Evolutionary conservation across 768 basidiomycete species (phyloP).

Genomic region (Hygrocybe punicea): DNA sequence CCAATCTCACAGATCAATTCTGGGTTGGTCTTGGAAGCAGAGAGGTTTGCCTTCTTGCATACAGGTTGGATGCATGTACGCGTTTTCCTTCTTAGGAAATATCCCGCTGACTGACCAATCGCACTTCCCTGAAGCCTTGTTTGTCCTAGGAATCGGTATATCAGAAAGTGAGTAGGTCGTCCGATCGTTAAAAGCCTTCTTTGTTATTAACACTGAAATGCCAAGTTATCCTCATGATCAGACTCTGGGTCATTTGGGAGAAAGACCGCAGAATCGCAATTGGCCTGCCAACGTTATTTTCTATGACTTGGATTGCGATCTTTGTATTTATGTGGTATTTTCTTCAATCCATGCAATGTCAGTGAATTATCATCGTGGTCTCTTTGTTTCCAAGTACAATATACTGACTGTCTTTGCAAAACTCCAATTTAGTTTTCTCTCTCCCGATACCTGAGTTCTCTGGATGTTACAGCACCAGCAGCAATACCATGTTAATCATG

Average conservation of each 20-base stretch:
- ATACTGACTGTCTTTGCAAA: neutral
- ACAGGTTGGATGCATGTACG: neutral
- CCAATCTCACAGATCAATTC: neutral
- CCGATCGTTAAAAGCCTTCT: neutral
- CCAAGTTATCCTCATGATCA: conserved; percentile 15
- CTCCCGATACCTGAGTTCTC: neutral
- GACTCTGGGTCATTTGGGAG: conserved; percentile 15
- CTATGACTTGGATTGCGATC: conserved; percentile 5
- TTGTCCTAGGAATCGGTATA: conserved; percentile 8
- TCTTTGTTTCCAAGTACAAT: neutral
- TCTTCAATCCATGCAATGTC: conserved; percentile 8
- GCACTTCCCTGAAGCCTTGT: conserved; percentile 9
- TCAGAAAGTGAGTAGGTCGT: conserved; percentile 9
- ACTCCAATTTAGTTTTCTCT: neutral
- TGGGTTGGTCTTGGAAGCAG: neutral
- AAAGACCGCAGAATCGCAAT: conserved; percentile 4
- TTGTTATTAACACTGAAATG: neutral
- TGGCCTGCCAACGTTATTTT: conserved; percentile 6
- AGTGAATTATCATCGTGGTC: neutral
- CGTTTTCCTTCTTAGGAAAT: neutral
- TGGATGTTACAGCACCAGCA: neutral
- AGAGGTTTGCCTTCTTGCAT: neutral
- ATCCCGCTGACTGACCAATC: neutral
- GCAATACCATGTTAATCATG: neutral
- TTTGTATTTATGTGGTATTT: conserved; percentile 6